Evolutionary conservation across 2,329 filamentous ascomycete species (phyloP), one percentile per base, ranked within the genome.

Genomic region (Pseudocercospora vitis): DNA sequence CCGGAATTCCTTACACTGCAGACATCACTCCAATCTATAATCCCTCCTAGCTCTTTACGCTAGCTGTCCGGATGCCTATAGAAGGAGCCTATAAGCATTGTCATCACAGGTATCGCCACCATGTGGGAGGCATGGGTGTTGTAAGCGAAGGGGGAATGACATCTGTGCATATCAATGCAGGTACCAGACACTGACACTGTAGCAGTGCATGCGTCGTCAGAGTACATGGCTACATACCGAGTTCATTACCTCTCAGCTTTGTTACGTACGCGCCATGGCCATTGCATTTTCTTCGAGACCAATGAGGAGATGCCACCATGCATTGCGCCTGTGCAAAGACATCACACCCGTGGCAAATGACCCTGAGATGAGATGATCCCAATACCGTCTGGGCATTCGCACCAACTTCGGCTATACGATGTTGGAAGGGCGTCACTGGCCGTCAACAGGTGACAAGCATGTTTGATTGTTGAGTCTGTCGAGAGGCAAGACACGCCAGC

Each of bases 11-110:
- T 47, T 7, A 24, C 44, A 33, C 44, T 32, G 32, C 32, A 33
- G 16, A 33, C 44, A 47, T 32, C 44, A 47, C 29, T 31, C 32
- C 44, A 31, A 28, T 47, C n/a, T 47, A 32, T 31, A 47, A 31
- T n/a, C 44, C 44, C 44, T 47, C 29, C 44, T 47, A 47, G 28
- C 32, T 42, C 26, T 29, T n/a, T 6, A 23, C 44, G 29, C 28
- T 33, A 47, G 19, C 9, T 9, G 35, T 11, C n/a, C 11, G 35
- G 19, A 16, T 16, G 16, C 19, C 24, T 46, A 4, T 45, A 2
- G n/a, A n/a, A 2, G 7, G 3, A 29, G 14, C 28, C 28, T 32
- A 47, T 47, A 37, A 16, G 32, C 9, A 18, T n/a, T 3, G 33
- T 11, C 16, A 18, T 18, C 7, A 39, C 33, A 2, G 7, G 7